Evolutionary conservation across 2,329 filamentous ascomycete species (phyloP).

Genomic region (Claviceps paspali): DNA sequence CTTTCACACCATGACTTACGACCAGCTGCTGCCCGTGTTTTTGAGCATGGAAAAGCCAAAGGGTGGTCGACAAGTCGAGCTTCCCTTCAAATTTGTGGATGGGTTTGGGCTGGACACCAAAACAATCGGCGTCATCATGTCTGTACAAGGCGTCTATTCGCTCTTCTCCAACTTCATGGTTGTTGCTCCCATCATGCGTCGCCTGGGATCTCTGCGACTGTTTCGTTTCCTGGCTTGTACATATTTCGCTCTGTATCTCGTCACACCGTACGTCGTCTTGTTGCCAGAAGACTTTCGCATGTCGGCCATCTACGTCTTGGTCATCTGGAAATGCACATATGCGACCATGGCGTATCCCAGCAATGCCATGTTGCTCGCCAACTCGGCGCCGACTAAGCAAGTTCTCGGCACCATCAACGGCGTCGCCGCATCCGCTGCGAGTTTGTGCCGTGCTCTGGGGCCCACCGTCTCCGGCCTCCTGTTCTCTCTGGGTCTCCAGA

Average conservation of each 20-base stretch:
- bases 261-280: slow-evolving; percentile 78
- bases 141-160: slow-evolving; percentile 77
- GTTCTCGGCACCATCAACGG: slow-evolving; percentile 89
- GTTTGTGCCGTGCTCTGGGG: slow-evolving; percentile 73
- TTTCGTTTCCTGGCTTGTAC: slow-evolving; percentile 69
- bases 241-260: slow-evolving; percentile 78
- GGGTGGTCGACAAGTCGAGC: slow-evolving; percentile 31
- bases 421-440: slow-evolving; percentile 79
- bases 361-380: slow-evolving; percentile 76
- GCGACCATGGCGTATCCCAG: slow-evolving; percentile 84
- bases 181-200: slow-evolving; percentile 62
- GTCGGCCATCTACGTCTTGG: slow-evolving; percentile 57
- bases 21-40: slow-evolving; percentile 85
- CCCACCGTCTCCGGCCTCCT: slow-evolving; percentile 77
- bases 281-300: slow-evolving; percentile 59
- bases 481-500: slow-evolving; percentile 63
- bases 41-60: slow-evolving; percentile 51
- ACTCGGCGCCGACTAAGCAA: slow-evolving; percentile 69
- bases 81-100: slow-evolving; percentile 81
- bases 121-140: slow-evolving; percentile 75
- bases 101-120: slow-evolving; percentile 75
- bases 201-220: slow-evolving; percentile 62
- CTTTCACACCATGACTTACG: slow-evolving; percentile 94
- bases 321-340: slow-evolving; percentile 88
- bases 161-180: slow-evolving; percentile 74